Conservation (phyloP, 164 flowering plant species). For the Liquidambar formosana region DNA sequence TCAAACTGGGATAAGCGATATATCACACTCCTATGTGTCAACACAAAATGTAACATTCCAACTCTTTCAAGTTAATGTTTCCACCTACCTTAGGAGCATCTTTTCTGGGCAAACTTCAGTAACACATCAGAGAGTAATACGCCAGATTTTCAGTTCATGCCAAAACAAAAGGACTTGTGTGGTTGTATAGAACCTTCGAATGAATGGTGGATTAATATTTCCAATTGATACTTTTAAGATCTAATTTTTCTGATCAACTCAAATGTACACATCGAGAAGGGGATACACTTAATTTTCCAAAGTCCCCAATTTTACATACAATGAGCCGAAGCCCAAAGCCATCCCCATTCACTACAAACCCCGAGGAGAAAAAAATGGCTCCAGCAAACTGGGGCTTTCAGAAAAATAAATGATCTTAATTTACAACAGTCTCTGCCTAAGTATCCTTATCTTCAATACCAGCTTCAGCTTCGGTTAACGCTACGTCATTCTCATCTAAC, state of each 20-base stretch:
- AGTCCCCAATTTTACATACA: background rate
- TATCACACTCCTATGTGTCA: too few species aligned
- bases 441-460: conserved; percentile 43
- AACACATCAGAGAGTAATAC: too few species aligned
- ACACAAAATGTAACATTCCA: too few species aligned
- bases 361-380: background rate
- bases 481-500: conserved; percentile 38
- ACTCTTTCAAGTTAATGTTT: too few species aligned
- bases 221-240: background rate
- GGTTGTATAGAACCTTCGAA: too few species aligned
- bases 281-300: background rate
- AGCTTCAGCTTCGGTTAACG: conserved; percentile 70
- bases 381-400: conserved; percentile 30
- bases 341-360: background rate
- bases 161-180: too few species aligned
- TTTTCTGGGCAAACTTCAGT: too few species aligned
- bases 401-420: conserved; percentile 12
- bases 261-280: background rate
- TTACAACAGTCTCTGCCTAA: background rate
- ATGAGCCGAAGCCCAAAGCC: background rate
- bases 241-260: background rate
- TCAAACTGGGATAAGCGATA: too few species aligned
- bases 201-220: too few species aligned
- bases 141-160: too few species aligned
- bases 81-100: too few species aligned